Evolutionary conservation across 2,329 filamentous ascomycete genomes (phyloP).

Genomic region (Cladophialophora yegresii): DNA sequence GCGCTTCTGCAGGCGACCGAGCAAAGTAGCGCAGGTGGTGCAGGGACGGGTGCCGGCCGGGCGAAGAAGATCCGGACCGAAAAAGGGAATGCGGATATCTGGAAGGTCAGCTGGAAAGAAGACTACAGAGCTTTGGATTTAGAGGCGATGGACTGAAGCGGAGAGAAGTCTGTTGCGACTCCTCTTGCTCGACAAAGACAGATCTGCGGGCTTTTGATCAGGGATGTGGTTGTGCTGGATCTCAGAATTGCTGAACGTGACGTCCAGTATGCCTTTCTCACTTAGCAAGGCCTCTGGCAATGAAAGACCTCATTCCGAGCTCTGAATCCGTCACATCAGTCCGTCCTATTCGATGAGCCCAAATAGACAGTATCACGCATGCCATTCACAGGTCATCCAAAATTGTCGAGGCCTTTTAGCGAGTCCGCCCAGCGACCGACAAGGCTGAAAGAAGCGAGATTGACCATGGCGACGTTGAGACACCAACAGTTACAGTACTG

Average conservation of each 20-base stretch:
- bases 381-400: neutral
- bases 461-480: neutral
- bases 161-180: accelerated
- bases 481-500: neutral
- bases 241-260: neutral
- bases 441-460: neutral
- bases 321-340: neutral
- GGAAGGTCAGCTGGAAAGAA: constrained; percentile 28
- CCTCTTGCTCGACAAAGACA: neutral
- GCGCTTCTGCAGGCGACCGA: constrained; percentile 60
- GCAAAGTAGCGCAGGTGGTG: constrained; percentile 33
- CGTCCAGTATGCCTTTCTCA: neutral
- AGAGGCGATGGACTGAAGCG: constrained; percentile 29
- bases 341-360: neutral
- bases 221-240: neutral
- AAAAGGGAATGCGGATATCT: constrained; percentile 30
- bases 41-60: neutral
- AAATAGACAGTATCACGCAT: neutral
- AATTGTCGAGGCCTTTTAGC: too few relatives aligned
- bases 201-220: neutral
- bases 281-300: neutral
- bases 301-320: neutral
- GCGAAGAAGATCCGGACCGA: constrained; percentile 24
- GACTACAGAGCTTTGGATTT: constrained; percentile 21
- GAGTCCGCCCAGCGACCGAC: neutral